Base-by-base conservation (phyloP, 495 filamentous ascomycete species). In the Letharia columbiana region DNA sequence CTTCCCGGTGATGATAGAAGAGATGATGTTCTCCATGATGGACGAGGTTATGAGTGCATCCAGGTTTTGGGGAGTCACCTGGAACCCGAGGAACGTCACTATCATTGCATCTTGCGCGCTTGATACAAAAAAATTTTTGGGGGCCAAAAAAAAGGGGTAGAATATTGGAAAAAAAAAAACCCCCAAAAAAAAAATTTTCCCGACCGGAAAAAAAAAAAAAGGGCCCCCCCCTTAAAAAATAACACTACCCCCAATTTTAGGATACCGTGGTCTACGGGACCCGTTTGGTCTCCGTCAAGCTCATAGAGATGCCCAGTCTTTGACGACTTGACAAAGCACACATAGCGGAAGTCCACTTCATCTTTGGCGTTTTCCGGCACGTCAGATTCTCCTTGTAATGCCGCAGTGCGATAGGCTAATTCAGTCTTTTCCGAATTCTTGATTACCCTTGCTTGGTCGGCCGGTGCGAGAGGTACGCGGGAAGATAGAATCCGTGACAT, bases 1-100 rank as follows among this genome's bases (percentile, higher is more conserved):
- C 69, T 57, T 11, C 15, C 57, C 20, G 69, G 72, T 50, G 73
- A 75, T 20, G 67, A 67, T 15, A 54, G 50, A 5, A 56, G 33
- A 2, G 54, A 31, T 45, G 75, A 75, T 50, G 8, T 71, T 69
- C 10, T 40, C 28, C 35, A 61, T 39, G 13, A 44, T 8, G 0
- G 59, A 61, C 2, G 3, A 3, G 3, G n/a, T 39, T 4, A 0
- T 4, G 28, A 39, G 4, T 18, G 39, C 11, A 1, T 2, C 6
- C 11, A 61, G 11, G 12, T 1, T 12, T 13, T 28, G n/a, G 10
- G 59, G 59, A 44, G 59, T 61, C 4, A 61, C 35, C 6, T 39
- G 33, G 3, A 4, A 41, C 31, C 59, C 59, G 1, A 61, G 39
- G 4, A n/a, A 2, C 15, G 49, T 31, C 4, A 23, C 23, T 12